A percentile compares a stretch with the other conserved stretches of the same genome.
These are phyloP conservation scores for Dendrocalamus sinicus DNA, from an alignment of 176 grass and related monocot species.

Conservation along the genomic window DNA sequence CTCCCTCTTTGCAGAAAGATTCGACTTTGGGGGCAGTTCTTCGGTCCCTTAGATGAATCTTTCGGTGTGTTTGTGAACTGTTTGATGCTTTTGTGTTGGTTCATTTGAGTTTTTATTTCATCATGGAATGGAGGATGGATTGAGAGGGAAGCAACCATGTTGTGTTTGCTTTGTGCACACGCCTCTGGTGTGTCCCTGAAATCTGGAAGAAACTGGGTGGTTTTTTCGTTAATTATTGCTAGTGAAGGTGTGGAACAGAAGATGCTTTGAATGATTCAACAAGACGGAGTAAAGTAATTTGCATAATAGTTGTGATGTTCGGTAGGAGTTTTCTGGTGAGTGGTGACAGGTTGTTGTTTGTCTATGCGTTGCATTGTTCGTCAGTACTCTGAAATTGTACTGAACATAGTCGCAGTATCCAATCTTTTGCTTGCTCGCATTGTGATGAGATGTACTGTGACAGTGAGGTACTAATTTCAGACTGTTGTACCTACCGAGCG, in stretches of 20 bases:
- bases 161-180: slow-evolving; percentile 33
- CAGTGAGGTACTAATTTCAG: slow-evolving; percentile 39
- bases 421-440: slow-evolving; percentile 30
- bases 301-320: slow-evolving; percentile 10
- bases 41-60: slow-evolving; percentile 5
- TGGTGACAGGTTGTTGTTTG: slow-evolving; percentile 23
- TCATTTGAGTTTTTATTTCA: slow-evolving; percentile 1
- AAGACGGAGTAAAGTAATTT: not conserved
- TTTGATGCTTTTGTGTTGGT: not conserved
- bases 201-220: not conserved
- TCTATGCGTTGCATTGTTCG: slow-evolving; percentile 22
- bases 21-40: not conserved
- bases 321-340: slow-evolving; percentile 37
- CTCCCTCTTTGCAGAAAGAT: not conserved
- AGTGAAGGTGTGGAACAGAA: not conserved
- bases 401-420: not conserved
- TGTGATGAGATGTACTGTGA: not conserved
- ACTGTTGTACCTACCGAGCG: slow-evolving; percentile 4
- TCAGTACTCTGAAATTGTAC: not conserved
- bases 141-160: slow-evolving; percentile 4
- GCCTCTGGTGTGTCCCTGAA: slow-evolving; percentile 9
- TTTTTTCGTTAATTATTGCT: not conserved
- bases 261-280: not conserved
- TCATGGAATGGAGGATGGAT: slow-evolving; percentile 18
- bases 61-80: not conserved